phyloP scores from a whole-genome alignment of 2,329 filamentous ascomycete genomes.

The Aspergillus sp. region DNA sequence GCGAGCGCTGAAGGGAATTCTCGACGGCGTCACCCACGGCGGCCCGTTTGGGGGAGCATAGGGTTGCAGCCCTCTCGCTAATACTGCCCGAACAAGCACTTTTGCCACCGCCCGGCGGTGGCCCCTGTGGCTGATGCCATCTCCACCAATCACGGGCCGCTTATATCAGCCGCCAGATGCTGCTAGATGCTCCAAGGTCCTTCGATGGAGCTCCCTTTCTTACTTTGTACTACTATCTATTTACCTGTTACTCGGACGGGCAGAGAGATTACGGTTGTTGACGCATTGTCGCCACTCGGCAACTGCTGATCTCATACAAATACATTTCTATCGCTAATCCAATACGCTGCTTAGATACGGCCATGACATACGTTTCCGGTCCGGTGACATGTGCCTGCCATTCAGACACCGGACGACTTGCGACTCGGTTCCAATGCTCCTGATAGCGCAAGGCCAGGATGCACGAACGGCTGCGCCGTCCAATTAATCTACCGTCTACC shows the following conservation, averaged over 20 bases:
- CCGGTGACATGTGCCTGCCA: constrained; percentile 2
- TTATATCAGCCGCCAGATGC: constrained; percentile 7
- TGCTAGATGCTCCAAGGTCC: constrained; percentile 3
- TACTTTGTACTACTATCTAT: not conserved
- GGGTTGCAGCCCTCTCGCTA: constrained; percentile 46
- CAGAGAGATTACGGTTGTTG: too few relatives aligned
- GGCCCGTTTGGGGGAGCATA: constrained; percentile 33
- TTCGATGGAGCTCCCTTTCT: not conserved
- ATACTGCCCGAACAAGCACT: constrained; percentile 27
- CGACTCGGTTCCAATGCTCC: not conserved
- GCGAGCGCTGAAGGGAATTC: constrained; percentile 40
- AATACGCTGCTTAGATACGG: constrained; percentile 11
- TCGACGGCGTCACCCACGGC: constrained; percentile 26
- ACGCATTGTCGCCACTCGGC: not conserved
- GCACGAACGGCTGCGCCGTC: not conserved
- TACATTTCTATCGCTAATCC: constrained; percentile 21
- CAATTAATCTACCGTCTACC: not conserved
- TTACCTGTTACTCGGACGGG: too few relatives aligned
- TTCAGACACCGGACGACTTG: not conserved
- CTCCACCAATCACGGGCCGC: not conserved
- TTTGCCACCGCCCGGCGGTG: not conserved
- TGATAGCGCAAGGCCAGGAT: not conserved
- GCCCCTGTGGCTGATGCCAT: not conserved
- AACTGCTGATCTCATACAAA: constrained; percentile 1
- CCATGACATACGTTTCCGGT: not conserved